Evolutionary conservation across 139 green algal species (phyloP), one percentile per base, ranked within the genome.

Genomic region (Micromonas pusilla): DNA sequence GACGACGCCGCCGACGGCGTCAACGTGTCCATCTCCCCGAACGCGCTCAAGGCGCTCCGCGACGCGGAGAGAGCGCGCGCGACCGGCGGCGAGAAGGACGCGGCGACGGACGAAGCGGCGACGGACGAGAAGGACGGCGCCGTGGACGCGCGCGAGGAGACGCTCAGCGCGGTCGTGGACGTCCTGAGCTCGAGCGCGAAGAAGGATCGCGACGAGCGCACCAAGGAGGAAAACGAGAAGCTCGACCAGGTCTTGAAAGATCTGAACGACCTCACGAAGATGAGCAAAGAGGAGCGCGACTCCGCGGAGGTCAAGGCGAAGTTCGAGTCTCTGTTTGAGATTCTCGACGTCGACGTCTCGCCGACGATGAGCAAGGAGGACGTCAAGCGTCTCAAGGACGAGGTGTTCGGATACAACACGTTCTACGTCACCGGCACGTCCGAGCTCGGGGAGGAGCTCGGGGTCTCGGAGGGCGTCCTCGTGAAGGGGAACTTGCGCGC

Each of bases 361-460:
- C 33, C 38, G 4, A 52, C 38, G 65, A 36, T 81, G 36, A 25
- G 28, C 25, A 68, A 54, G 65, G 36, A 76, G 52, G 72, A 78
- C 38, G 28, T 78, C 13, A 28, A 68, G 1, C 1, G 19, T 19
- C 37, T 78, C 26, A 66, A 68, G 52, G 52, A 78, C 2, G 66
- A 74, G 54, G 52, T 81, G 26, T 81, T 81, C 54, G 65, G 65
- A 1, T 52, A 66, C 26, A 54, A 76, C 54, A 81, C 76, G 36
- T 81, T 81, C 54, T 81, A 36, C 36, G 65, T 81, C 21, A 81
- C 76, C 20, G 66, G 52, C 30, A 73, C 52, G n/a, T 36, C 57
- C 26, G 53, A 60, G 9, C 23, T 75, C 37, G 68, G 68, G 19
- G 68, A 13, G 38, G 66, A 66, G 65, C 53, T 74, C 64, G 34